Percentiles rank a stretch among this genome's conserved stretches.
phyloP scores from a whole-genome alignment of 2,329 filamentous ascomycete genomes.

The Pseudogymnoascus sp. region DNA sequence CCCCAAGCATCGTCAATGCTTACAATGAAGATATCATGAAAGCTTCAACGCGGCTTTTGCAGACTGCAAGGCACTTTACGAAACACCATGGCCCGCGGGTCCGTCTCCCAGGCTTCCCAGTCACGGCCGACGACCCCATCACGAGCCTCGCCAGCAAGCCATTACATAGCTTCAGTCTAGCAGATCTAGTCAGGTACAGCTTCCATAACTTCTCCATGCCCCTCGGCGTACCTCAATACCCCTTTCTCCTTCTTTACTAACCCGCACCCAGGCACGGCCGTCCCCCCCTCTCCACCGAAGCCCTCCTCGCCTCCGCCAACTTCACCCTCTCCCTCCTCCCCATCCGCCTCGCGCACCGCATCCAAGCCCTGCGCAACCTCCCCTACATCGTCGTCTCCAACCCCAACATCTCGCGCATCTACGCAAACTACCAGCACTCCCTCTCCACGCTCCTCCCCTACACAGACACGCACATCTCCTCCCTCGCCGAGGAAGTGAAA shows the following conservation, averaged over 20 bases:
- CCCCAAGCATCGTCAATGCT: neutral
- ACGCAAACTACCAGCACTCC: slow-evolving; percentile 92
- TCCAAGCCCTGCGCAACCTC: slow-evolving; percentile 85
- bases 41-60: slow-evolving; percentile 32
- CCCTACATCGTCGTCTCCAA: slow-evolving; percentile 99
- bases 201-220: slow-evolving; percentile 3
- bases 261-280: slow-evolving; percentile 54
- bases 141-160: slow-evolving; percentile 67
- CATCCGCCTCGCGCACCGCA: slow-evolving; percentile 84
- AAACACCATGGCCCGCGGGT: neutral
- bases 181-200: slow-evolving; percentile 78
- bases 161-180: slow-evolving; percentile 73
- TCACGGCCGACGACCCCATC: slow-evolving; percentile 66
- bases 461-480: slow-evolving; percentile 62
- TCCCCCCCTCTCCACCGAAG: slow-evolving; percentile 71
- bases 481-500: slow-evolving; percentile 75
- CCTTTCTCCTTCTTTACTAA: slow-evolving; percentile 12
- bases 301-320: slow-evolving; percentile 83
- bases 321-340: slow-evolving; percentile 91
- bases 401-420: slow-evolving; percentile 86
- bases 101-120: slow-evolving; percentile 38
- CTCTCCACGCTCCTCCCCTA: slow-evolving; percentile 85
- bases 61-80: slow-evolving; percentile 23
- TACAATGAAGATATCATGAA: slow-evolving; percentile 42
- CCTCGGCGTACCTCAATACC: neutral